phyloP scores from a whole-genome alignment of 129 eudicot genomes.

The Pseudognaphalium luteoalbum region DNA sequence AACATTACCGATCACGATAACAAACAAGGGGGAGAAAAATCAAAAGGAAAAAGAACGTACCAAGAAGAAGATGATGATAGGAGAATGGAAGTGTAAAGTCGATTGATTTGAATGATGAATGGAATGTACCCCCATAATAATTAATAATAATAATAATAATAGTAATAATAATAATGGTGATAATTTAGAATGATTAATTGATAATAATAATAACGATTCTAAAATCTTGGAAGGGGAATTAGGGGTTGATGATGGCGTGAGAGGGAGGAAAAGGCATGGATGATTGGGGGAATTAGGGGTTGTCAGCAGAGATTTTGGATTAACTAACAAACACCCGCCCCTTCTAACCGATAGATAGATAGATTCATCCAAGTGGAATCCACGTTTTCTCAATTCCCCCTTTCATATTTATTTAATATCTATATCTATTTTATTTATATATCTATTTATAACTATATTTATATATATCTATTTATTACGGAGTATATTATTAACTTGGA shows the following conservation, averaged over 20 bases:
- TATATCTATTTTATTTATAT: too few species aligned
- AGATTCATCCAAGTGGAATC: background rate
- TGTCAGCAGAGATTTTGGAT: conserved; percentile 17
- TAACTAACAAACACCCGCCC: conserved; percentile 6
- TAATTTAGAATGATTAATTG: too few species aligned
- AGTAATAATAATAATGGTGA: too few species aligned
- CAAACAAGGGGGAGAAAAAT: background rate
- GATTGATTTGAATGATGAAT: conserved; percentile 7
- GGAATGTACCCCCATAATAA: conserved; percentile 12
- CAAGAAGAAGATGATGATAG: conserved; percentile 10
- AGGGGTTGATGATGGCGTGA: conserved; percentile 8
- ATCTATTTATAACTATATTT: too few species aligned
- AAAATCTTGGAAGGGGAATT: background rate
- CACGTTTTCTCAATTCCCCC: background rate
- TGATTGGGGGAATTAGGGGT: conserved; percentile 20
- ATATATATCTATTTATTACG: too few species aligned
- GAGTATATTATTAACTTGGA: too few species aligned
- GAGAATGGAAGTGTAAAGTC: conserved; percentile 17
- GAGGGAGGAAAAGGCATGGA: conserved; percentile 6
- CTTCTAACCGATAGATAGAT: conserved; percentile 7
- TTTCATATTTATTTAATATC: too few species aligned
- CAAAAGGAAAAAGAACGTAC: background rate
- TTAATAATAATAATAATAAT: too few species aligned
- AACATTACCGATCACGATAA: conserved; percentile 6
- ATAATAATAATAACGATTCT: background rate